Percentiles rank a stretch among this genome's conserved stretches.
Conservation (phyloP, 495 filamentous ascomycete species). For the Daldinia decipiens region DNA sequence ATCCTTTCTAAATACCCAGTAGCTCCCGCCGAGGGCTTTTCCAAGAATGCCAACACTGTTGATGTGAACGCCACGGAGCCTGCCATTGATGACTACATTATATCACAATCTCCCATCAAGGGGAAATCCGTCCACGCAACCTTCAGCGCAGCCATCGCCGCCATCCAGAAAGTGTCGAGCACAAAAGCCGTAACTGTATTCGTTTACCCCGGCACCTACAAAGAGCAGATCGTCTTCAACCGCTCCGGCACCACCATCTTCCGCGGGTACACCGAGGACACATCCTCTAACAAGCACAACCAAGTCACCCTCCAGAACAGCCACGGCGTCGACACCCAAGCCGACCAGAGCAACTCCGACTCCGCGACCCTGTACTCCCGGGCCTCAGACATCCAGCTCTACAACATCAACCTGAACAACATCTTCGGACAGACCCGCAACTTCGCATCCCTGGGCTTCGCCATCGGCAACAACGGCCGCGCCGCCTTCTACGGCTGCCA, state of each 20-base stretch:
- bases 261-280: constrained; percentile 43
- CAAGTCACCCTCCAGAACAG: constrained; percentile 42
- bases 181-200: constrained; percentile 40
- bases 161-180: constrained; percentile 19
- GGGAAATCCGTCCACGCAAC: constrained; percentile 44
- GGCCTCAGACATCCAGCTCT: constrained; percentile 31
- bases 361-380: constrained; percentile 44
- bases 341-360: constrained; percentile 44
- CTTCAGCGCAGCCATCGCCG: constrained; percentile 30
- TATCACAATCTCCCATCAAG: constrained; percentile 44
- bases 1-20: neutral
- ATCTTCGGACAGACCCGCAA: constrained; percentile 37
- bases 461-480: constrained; percentile 42
- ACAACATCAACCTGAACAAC: constrained; percentile 44
- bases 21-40: neutral
- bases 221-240: constrained; percentile 48
- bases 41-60: neutral
- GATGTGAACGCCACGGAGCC: constrained; percentile 35
- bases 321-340: constrained; percentile 44
- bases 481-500: constrained; percentile 43
- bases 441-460: constrained; percentile 46
- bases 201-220: constrained; percentile 46
- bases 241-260: constrained; percentile 47
- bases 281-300: constrained; percentile 39
- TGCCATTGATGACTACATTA: constrained; percentile 42